Percentiles rank a stretch among this genome's conserved stretches.
Conservation (phyloP, 2,329 filamentous ascomycete species). For the Monosporascus cannonballus region DNA sequence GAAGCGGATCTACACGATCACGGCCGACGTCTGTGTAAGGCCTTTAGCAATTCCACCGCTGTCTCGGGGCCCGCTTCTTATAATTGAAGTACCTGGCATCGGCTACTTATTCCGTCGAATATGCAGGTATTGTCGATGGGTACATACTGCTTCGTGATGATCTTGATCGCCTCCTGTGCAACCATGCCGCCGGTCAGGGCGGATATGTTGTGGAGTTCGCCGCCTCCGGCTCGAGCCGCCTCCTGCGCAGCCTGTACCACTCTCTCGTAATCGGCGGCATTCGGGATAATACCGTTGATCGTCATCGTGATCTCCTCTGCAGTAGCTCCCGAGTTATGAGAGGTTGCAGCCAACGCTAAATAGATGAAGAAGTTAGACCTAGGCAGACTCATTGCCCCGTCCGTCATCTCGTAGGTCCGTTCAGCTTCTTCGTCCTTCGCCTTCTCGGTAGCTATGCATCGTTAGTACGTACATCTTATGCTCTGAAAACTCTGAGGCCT, state of each 20-base stretch:
- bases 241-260: conserved; percentile 55
- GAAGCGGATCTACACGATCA: conserved; percentile 26
- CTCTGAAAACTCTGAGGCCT: conserved; percentile 4
- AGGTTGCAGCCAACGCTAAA: conserved; percentile 54
- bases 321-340: conserved; percentile 37
- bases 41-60: conserved; percentile 9
- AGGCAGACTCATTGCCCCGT: conserved; percentile 32
- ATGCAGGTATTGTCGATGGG: conserved; percentile 66
- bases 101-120: conserved; percentile 62
- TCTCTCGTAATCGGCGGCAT: conserved; percentile 42
- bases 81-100: conserved; percentile 52
- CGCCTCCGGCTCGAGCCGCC: conserved; percentile 69
- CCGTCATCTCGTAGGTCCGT: conserved; percentile 30
- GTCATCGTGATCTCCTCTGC: conserved; percentile 48
- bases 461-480: conserved; percentile 19
- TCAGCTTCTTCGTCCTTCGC: conserved; percentile 47
- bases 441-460: conserved; percentile 44
- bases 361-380: conserved; percentile 64
- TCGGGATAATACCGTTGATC: conserved; percentile 37
- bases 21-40: conserved; percentile 10
- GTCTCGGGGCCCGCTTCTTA: conserved; percentile 25
- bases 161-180: conserved; percentile 95
- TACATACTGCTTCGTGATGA: conserved; percentile 68
- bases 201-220: conserved; percentile 89
- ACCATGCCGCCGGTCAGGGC: conserved; percentile 85